phyloP scores from a whole-genome alignment of 371 early-diverging fungal species.

The Mortierella sp. region DNA sequence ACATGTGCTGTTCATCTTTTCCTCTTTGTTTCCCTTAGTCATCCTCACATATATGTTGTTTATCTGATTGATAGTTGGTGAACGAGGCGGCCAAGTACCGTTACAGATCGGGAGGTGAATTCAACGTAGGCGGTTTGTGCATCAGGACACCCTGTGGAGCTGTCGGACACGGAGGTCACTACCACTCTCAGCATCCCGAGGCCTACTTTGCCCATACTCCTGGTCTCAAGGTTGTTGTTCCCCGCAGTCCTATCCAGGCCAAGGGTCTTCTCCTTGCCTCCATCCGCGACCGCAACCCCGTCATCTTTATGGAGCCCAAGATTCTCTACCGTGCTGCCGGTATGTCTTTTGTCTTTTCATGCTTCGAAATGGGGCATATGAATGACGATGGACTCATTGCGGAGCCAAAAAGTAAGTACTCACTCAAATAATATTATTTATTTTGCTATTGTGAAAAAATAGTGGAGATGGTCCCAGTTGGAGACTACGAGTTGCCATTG shows the following conservation, averaged over 20 bases:
- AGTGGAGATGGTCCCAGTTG: conserved; percentile 97
- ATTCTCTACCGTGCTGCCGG: conserved; percentile 95
- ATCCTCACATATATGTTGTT: too few species aligned
- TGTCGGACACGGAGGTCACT: conserved; percentile 98
- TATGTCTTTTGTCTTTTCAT: conserved; percentile 35
- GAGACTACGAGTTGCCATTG: conserved; percentile 92
- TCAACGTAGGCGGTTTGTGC: conserved; percentile 94
- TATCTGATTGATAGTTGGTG: too few species aligned
- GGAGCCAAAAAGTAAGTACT: too few species aligned
- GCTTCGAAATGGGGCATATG: too few species aligned
- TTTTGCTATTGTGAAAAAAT: too few species aligned
- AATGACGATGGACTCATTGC: too few species aligned
- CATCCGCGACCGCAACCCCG: conserved; percentile 96
- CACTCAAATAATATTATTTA: too few species aligned
- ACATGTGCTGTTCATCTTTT: too few species aligned
- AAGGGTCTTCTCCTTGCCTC: conserved; percentile 95
- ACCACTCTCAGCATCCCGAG: conserved; percentile 97
- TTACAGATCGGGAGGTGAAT: conserved; percentile 95
- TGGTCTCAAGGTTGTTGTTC: conserved; percentile 95
- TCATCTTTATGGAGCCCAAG: conserved; percentile 97
- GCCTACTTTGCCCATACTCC: conserved; percentile 97
- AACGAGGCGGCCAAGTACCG: conserved; percentile 99
- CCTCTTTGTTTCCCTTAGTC: background rate
- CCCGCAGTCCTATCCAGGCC: conserved; percentile 96
- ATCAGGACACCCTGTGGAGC: conserved; percentile 95